Evolutionary conservation across 169 alveolate species (phyloP), one percentile per base, ranked within the genome.

Genomic region (Plasmodium vivax): DNA sequence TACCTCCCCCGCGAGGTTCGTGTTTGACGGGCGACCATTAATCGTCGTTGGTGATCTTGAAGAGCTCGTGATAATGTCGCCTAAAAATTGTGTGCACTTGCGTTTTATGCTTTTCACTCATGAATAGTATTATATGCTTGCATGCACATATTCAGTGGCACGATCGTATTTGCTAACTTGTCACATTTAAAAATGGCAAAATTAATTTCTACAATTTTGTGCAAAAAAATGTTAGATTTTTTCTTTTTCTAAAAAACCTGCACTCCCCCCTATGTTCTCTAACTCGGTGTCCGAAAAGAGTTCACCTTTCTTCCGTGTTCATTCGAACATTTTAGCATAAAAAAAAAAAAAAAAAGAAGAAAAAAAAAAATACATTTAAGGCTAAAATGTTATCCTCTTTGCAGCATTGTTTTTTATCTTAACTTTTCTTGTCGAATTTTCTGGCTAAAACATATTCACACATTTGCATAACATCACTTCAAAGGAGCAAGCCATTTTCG

Each of bases 221-320:
- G 10, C 47, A 47, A 30, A 73, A 27, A 38, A 68, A 7, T 84
- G 27, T 72, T 38, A 30, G 41, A 68, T 23, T 68, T 85, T 75
- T 45, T 75, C 81, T 74, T 85, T 74, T 75, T 75, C 41, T 75
- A 16, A 12, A 51, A 62, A 56, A 88, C 94, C 94, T 88, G 94
- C 94, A 80, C 94, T 88, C 34, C 94, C 90, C 58, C 94, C 94
- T 80, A 88, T 88, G 73, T 88, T 80, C 54, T 88, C 90, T 80
- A 88, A 45, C 47, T 88, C 94, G n/a, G 41, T 88, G 83, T 79
- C 74, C 41, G 94, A 79, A 74, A 88, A 88, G 5, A 80, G 34
- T 68, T 77, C 85, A 12, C 36, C 62, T 88, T 88, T 80, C 94
- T 88, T 54, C 27, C 34, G 73, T n/a, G 34, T 88, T 38, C 47